These are phyloP conservation scores for Melampsora americana DNA, from an alignment of 1,284 basidiomycete genomes.

Conservation along the genomic window DNA sequence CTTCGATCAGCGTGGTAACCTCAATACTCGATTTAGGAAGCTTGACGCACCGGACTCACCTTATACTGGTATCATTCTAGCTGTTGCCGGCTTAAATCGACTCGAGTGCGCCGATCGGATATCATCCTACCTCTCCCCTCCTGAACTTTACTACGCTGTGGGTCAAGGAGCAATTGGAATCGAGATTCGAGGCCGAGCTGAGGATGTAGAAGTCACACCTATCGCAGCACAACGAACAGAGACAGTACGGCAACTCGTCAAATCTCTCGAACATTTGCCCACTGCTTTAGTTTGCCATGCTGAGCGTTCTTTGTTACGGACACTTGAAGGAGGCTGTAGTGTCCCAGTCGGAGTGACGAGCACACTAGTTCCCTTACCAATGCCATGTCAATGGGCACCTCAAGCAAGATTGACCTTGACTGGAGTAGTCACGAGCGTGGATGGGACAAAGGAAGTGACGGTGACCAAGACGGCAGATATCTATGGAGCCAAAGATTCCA, in stretches of 20 bases:
- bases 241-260: constrained; percentile 64
- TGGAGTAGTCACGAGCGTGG: constrained; percentile 74
- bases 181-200: constrained; percentile 72
- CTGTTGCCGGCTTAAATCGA: constrained; percentile 87
- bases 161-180: constrained; percentile 88
- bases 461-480: constrained; percentile 64
- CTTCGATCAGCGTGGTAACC: constrained; percentile 56
- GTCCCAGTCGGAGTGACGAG: constrained; percentile 86
- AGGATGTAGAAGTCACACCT: constrained; percentile 34
- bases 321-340: constrained; percentile 92
- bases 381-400: constrained; percentile 48
- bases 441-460: constrained; percentile 69
- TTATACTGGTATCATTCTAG: constrained; percentile 85
- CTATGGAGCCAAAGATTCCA: constrained; percentile 63
- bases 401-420: constrained; percentile 63
- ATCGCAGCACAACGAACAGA: constrained; percentile 3
- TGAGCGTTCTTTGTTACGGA: constrained; percentile 79
- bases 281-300: constrained; percentile 73
- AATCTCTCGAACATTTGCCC: constrained; percentile 67
- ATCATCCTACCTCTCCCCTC: constrained; percentile 70
- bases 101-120: constrained; percentile 66
- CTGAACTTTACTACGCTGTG: constrained; percentile 80
- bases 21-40: constrained; percentile 76
- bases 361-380: constrained; percentile 46
- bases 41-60: constrained; percentile 80